Evolutionary conservation across 306 rosid species (phyloP).

Genomic region (Sechiopsis laciniata): DNA sequence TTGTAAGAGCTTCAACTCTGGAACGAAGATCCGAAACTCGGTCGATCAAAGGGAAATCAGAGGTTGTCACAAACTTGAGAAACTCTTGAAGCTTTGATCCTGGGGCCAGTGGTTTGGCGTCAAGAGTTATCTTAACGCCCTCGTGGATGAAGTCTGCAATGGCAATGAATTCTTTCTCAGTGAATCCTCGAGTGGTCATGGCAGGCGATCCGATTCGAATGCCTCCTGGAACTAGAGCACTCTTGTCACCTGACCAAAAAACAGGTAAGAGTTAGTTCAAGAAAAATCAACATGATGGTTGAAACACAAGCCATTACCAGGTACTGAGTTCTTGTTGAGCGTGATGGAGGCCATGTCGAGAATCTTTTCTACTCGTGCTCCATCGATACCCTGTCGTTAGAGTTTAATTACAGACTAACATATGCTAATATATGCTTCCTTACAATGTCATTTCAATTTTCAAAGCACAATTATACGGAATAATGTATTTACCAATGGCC

Average conservation of each 20-base stretch:
- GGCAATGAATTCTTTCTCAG: slow-evolving; percentile 56
- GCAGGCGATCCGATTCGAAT: slow-evolving; percentile 97
- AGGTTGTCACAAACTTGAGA: slow-evolving; percentile 49
- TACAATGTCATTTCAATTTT: background rate
- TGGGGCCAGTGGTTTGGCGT: slow-evolving; percentile 52
- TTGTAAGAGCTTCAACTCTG: slow-evolving; percentile 76
- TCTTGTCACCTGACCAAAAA: slow-evolving; percentile 59
- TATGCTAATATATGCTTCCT: background rate
- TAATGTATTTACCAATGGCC: slow-evolving; percentile 62
- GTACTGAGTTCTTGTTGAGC: slow-evolving; percentile 90
- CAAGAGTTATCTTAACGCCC: slow-evolving; percentile 65
- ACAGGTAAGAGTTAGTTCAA: background rate
- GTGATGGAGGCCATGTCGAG: slow-evolving; percentile 89
- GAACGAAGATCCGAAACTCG: slow-evolving; percentile 47
- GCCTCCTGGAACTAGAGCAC: slow-evolving; percentile 87
- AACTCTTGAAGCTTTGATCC: slow-evolving; percentile 87
- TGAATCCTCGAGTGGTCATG: slow-evolving; percentile 89
- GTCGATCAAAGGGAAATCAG: slow-evolving; percentile 51
- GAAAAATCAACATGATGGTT: background rate
- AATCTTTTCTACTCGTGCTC: slow-evolving; percentile 93
- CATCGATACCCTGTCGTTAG: slow-evolving; percentile 66
- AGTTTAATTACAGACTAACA: background rate
- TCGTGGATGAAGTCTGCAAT: slow-evolving; percentile 76
- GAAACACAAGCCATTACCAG: slow-evolving; percentile 37
- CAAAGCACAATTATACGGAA: background rate